A percentile compares a stretch with the other conserved stretches of the same genome.
Conservation (phyloP, 140 eudicot genomes). For the Oenanthe javanica region DNA sequence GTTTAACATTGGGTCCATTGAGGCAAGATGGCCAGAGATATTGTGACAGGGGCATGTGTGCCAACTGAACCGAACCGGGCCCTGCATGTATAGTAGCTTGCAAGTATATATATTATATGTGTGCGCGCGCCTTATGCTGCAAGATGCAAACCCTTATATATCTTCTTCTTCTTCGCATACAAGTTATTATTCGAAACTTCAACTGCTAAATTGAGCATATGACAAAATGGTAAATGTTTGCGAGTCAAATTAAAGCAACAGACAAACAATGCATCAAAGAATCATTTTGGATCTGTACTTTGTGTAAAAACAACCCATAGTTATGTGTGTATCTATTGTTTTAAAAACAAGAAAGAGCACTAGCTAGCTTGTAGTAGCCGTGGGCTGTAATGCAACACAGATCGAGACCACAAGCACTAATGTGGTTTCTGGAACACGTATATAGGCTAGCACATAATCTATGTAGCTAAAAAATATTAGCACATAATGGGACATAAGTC, state of each 20-base stretch:
- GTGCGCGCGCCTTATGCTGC: neutral
- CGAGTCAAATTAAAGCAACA: neutral
- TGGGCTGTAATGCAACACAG: too few species aligned
- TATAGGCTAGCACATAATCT: too few species aligned
- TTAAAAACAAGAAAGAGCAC: neutral
- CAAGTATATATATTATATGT: neutral
- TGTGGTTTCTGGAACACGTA: too few species aligned
- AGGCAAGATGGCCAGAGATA: conserved; percentile 3
- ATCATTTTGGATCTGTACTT: conserved; percentile 4
- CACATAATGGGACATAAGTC: too few species aligned
- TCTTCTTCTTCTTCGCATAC: neutral
- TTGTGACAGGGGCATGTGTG: neutral
- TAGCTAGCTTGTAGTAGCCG: too few species aligned
- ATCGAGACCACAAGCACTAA: too few species aligned
- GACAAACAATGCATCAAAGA: neutral
- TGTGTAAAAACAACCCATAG: neutral
- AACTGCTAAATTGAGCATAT: neutral
- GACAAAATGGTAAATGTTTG: conserved; percentile 5
- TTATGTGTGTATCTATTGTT: too few species aligned
- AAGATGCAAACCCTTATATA: neutral
- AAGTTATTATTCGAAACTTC: neutral
- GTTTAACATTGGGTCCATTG: neutral
- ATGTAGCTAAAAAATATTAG: too few species aligned
- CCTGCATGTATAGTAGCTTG: conserved; percentile 5
- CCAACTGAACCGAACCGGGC: neutral